Evolutionary conservation across 805 yeast species (phyloP).

Genomic region (Sungouiozyma intestinalis): DNA sequence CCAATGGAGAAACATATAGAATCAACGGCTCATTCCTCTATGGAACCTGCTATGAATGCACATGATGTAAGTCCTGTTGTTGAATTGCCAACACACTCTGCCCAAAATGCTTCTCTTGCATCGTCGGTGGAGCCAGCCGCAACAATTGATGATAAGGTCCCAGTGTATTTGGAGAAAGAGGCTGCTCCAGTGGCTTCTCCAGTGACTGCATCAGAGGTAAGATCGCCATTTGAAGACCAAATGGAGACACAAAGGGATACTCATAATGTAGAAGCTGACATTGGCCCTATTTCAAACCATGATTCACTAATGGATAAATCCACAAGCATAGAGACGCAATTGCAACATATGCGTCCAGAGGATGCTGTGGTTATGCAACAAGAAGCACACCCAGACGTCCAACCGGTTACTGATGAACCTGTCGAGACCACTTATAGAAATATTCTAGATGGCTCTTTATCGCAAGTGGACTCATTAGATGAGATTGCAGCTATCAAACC

Average conservation of each 20-base stretch:
- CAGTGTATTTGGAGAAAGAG: neutral
- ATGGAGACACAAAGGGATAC: neutral
- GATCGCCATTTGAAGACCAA: neutral
- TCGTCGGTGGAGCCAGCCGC: no score
- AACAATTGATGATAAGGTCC: neutral
- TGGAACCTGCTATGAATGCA: conserved; percentile 34
- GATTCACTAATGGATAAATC: neutral
- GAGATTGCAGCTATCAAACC: no score
- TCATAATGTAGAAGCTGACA: neutral
- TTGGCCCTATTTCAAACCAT: neutral
- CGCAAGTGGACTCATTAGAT: neutral
- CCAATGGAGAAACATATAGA: conserved; percentile 4
- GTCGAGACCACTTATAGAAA: no score
- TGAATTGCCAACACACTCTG: no score
- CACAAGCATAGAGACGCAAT: neutral
- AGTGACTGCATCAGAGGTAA: no score
- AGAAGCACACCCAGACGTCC: no score
- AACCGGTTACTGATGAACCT: no score
- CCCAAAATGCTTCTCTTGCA: no score
- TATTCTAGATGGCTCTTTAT: conserved; percentile 3
- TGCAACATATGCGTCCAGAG: no score
- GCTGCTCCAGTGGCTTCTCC: neutral
- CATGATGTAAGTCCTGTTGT: conserved; percentile 33
- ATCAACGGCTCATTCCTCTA: conserved; percentile 38
- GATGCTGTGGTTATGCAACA: no score